Evolutionary conservation across 164 flowering plant genomes (phyloP).

Genomic region (Akebia trifoliata): DNA sequence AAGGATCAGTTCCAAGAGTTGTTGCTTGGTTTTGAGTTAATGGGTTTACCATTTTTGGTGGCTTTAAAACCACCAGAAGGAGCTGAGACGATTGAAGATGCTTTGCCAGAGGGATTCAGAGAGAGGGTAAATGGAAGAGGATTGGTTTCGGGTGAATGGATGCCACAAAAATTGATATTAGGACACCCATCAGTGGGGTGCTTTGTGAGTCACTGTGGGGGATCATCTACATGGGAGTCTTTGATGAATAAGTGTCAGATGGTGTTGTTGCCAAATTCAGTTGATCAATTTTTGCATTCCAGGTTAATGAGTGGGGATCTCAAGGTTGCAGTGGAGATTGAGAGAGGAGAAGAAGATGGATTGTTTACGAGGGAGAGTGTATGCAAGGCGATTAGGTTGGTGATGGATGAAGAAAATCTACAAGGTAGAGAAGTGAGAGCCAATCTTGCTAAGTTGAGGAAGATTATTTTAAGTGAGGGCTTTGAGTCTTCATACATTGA

Average conservation of each 20-base stretch:
- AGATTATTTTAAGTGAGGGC: not conserved
- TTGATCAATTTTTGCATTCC: not conserved
- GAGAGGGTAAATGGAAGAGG: slow-evolving; percentile 11
- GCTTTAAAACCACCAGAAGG: too few species aligned
- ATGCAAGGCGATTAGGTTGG: slow-evolving; percentile 3
- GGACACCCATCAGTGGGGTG: too few species aligned
- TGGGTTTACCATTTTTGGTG: too few species aligned
- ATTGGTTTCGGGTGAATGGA: not conserved
- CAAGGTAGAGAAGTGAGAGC: not conserved
- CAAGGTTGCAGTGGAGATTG: too few species aligned
- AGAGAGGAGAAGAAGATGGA: not conserved
- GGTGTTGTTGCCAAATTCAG: not conserved
- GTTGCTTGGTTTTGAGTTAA: too few species aligned
- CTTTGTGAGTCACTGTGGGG: too few species aligned
- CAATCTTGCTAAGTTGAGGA: not conserved
- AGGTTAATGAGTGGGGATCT: not conserved
- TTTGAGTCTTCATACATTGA: too few species aligned
- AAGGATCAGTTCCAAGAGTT: slow-evolving; percentile 27
- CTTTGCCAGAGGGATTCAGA: slow-evolving; percentile 25
- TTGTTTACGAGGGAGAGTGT: slow-evolving; percentile 8
- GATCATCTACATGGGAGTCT: not conserved
- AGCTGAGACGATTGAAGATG: slow-evolving; percentile 14
- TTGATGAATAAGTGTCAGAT: not conserved
- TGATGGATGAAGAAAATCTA: slow-evolving; percentile 10
- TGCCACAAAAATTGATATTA: slow-evolving; percentile 2